Percentiles rank a stretch among this genome's conserved stretches.
Evolutionary conservation across 2,329 filamentous ascomycete genomes (phyloP).

Genomic region (Hypoxylon sp.): DNA sequence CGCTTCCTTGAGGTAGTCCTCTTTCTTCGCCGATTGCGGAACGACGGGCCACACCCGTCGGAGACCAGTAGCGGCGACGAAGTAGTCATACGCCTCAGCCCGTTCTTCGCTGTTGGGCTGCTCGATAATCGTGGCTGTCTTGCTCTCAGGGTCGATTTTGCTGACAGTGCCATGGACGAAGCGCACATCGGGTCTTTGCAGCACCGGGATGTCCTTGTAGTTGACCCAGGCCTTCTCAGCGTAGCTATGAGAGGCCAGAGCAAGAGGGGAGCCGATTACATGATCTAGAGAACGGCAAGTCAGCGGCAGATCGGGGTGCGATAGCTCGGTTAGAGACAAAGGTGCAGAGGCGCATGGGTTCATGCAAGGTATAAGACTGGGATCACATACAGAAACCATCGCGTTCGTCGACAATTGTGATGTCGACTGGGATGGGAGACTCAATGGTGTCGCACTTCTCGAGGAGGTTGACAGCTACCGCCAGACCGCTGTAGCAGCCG

Average conservation of each 20-base stretch:
- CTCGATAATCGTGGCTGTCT: slow-evolving; percentile 71
- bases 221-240: slow-evolving; percentile 79
- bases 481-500: slow-evolving; percentile 80
- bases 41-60: slow-evolving; percentile 80
- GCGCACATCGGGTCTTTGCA: slow-evolving; percentile 73
- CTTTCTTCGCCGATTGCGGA: slow-evolving; percentile 73
- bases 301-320: slow-evolving; percentile 24
- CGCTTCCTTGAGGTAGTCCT: slow-evolving; percentile 75
- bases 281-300: slow-evolving; percentile 69
- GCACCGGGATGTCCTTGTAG: slow-evolving; percentile 75
- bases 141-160: slow-evolving; percentile 70
- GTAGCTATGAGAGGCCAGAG: slow-evolving; percentile 74
- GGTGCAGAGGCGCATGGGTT: slow-evolving; percentile 2
- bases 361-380: slow-evolving; percentile 1
- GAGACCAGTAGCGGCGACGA: slow-evolving; percentile 80
- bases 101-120: slow-evolving; percentile 60
- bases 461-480: slow-evolving; percentile 75
- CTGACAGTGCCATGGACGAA: slow-evolving; percentile 77
- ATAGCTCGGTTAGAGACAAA: not conserved
- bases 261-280: slow-evolving; percentile 81
- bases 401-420: slow-evolving; percentile 83
- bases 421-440: slow-evolving; percentile 71
- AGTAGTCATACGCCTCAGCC: slow-evolving; percentile 77
- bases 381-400: slow-evolving; percentile 81
- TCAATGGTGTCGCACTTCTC: slow-evolving; percentile 71